A percentile compares a stretch with the other conserved stretches of the same genome.
Evolutionary conservation across 164 flowering plant genomes (phyloP).

Genomic region (Tetrastigma voinierianum): DNA sequence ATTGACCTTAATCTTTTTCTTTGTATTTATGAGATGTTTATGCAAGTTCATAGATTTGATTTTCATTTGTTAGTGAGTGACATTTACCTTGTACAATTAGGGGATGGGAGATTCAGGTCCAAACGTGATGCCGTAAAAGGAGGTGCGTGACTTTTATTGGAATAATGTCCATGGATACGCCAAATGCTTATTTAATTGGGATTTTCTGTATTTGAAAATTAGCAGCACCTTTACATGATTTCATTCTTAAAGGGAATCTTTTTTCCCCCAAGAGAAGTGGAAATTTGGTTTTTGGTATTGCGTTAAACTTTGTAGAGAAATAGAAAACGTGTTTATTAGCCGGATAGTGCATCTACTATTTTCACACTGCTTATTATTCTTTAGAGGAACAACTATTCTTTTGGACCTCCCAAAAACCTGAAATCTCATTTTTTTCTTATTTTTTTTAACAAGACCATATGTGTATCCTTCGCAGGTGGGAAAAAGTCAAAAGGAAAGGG

Average conservation of each 20-base stretch:
- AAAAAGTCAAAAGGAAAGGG: conserved; percentile 74
- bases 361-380: too few relatives aligned
- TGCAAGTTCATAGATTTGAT: background rate
- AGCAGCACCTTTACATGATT: background rate
- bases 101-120: conserved; percentile 97
- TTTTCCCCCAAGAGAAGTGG: background rate
- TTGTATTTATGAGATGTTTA: background rate
- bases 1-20: too few relatives aligned
- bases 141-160: conserved; percentile 53
- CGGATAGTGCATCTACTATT: too few relatives aligned
- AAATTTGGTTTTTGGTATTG: background rate
- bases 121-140: conserved; percentile 93
- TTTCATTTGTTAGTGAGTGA: conserved; percentile 12
- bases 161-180: too few relatives aligned
- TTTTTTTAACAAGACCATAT: background rate
- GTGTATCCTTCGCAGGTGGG: conserved; percentile 62
- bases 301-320: background rate
- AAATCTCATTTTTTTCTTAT: too few relatives aligned
- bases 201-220: conserved; percentile 1
- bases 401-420: too few relatives aligned
- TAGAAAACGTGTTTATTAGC: too few relatives aligned
- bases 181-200: too few relatives aligned
- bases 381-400: too few relatives aligned
- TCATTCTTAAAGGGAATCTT: background rate
- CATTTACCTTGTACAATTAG: conserved; percentile 43